Conservation (phyloP, 2,329 filamentous ascomycete genomes). For the Neopestalotiopsis sp. region DNA sequence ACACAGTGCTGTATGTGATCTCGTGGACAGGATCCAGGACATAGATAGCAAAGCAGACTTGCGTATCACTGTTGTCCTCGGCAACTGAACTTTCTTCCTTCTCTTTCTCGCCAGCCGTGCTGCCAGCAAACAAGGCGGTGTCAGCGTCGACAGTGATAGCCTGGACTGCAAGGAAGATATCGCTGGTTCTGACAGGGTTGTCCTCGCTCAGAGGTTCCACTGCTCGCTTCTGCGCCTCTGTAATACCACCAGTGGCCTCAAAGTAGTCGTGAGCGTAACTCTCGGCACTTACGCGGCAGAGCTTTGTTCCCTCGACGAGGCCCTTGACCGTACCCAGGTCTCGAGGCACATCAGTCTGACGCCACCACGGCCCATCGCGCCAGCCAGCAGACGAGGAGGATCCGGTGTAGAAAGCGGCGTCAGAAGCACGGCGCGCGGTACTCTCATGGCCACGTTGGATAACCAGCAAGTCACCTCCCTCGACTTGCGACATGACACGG, state of each 20-base stretch:
- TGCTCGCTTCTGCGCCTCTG: slow-evolving; percentile 79
- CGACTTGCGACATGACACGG: slow-evolving; percentile 97
- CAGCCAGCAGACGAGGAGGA: slow-evolving; percentile 69
- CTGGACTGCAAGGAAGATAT: slow-evolving; percentile 96
- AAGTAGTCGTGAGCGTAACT: slow-evolving; percentile 88
- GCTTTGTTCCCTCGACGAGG: slow-evolving; percentile 84
- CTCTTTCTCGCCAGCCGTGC: slow-evolving; percentile 57
- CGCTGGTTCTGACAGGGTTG: slow-evolving; percentile 89
- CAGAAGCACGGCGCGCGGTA: slow-evolving; percentile 68
- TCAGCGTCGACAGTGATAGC: slow-evolving; percentile 73
- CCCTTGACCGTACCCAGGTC: slow-evolving; percentile 83
- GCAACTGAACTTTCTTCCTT: slow-evolving; percentile 58
- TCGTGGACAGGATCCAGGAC: slow-evolving; percentile 89
- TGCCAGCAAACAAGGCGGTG: slow-evolving; percentile 69
- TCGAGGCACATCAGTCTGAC: slow-evolving; percentile 70
- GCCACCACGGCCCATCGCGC: slow-evolving; percentile 98
- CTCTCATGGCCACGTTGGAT: slow-evolving; percentile 92
- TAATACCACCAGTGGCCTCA: slow-evolving; percentile 75
- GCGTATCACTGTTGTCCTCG: slow-evolving; percentile 59
- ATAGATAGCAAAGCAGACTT: slow-evolving; percentile 77
- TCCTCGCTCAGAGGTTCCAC: slow-evolving; percentile 79
- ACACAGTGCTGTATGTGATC: slow-evolving; percentile 83
- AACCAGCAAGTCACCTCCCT: slow-evolving; percentile 93
- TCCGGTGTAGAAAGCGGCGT: slow-evolving; percentile 57
- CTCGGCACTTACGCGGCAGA: slow-evolving; percentile 88